Conservation (phyloP, 805 yeast species). For the Hanseniaspora pseudoguilliermondii region DNA sequence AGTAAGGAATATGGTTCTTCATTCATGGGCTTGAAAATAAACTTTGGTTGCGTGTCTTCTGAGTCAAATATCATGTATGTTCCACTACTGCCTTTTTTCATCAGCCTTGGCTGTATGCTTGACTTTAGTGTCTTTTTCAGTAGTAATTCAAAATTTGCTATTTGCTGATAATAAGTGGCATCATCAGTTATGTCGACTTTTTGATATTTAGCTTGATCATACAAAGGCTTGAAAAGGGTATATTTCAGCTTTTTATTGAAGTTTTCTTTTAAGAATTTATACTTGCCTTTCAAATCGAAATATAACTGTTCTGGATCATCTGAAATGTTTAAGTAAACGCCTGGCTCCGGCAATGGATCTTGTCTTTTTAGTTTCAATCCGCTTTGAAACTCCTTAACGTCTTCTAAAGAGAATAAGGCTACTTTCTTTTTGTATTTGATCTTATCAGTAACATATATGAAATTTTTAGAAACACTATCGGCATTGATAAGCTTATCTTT, state of each 20-base stretch:
- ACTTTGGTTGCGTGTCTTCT: background rate
- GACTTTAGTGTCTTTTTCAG: background rate
- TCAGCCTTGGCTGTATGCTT: slow-evolving; percentile 6
- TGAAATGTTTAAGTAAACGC: background rate
- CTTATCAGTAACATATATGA: background rate
- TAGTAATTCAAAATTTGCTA: background rate
- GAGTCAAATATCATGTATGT: slow-evolving; percentile 6
- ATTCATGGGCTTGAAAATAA: slow-evolving; percentile 13
- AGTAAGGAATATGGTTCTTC: slow-evolving; percentile 8
- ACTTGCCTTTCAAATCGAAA: background rate
- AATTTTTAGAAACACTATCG: background rate
- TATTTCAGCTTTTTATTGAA: slow-evolving; percentile 9
- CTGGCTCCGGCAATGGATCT: slow-evolving; percentile 8
- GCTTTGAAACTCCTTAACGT: background rate
- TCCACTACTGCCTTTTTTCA: slow-evolving; percentile 10
- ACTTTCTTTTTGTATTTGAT: background rate
- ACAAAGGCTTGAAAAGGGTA: slow-evolving; percentile 8
- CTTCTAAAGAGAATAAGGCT: background rate
- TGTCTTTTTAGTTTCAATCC: background rate
- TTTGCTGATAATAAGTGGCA: background rate
- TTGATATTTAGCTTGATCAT: background rate
- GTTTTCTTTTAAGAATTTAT: background rate
- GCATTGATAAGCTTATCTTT: slow-evolving; percentile 1
- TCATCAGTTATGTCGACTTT: background rate
- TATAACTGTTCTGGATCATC: background rate